Percentiles rank a stretch among this genome's conserved stretches.
phyloP scores from a whole-genome alignment of 148 eudicot genomes.

The Silene conica region DNA sequence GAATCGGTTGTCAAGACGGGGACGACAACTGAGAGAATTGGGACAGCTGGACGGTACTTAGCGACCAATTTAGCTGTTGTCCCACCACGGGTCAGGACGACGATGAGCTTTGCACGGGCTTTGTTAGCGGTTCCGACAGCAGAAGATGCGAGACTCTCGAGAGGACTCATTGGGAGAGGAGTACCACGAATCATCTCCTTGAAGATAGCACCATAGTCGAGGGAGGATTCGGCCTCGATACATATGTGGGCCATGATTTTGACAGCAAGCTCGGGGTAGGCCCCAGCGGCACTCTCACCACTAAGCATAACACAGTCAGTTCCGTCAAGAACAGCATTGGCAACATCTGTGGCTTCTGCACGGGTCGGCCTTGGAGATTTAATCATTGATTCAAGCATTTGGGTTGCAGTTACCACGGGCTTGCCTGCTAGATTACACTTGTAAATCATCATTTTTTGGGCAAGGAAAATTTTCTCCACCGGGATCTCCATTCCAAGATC shows the following conservation, averaged over 20 bases:
- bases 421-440: slow-evolving; percentile 79
- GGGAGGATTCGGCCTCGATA: slow-evolving; percentile 79
- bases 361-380: slow-evolving; percentile 79
- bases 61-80: slow-evolving; percentile 80
- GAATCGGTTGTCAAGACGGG: slow-evolving; percentile 62
- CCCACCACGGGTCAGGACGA: slow-evolving; percentile 86
- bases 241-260: slow-evolving; percentile 81
- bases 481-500: slow-evolving; percentile 94
- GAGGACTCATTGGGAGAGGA: slow-evolving; percentile 85
- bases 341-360: slow-evolving; percentile 81
- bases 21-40: slow-evolving; percentile 70
- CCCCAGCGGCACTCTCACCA: slow-evolving; percentile 84
- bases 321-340: slow-evolving; percentile 79
- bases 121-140: slow-evolving; percentile 86
- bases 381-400: slow-evolving; percentile 82
- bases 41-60: slow-evolving; percentile 75
- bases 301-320: slow-evolving; percentile 87
- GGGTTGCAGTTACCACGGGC: slow-evolving; percentile 87
- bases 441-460: slow-evolving; percentile 89
- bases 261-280: slow-evolving; percentile 83
- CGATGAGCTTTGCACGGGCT: slow-evolving; percentile 75
- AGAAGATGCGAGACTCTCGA: slow-evolving; percentile 82
- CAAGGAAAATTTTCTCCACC: slow-evolving; percentile 78
- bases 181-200: slow-evolving; percentile 68
- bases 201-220: slow-evolving; percentile 54